Evolutionary conservation across 1,284 basidiomycete species (phyloP).

Genomic region (Moesziomyces sp.): DNA sequence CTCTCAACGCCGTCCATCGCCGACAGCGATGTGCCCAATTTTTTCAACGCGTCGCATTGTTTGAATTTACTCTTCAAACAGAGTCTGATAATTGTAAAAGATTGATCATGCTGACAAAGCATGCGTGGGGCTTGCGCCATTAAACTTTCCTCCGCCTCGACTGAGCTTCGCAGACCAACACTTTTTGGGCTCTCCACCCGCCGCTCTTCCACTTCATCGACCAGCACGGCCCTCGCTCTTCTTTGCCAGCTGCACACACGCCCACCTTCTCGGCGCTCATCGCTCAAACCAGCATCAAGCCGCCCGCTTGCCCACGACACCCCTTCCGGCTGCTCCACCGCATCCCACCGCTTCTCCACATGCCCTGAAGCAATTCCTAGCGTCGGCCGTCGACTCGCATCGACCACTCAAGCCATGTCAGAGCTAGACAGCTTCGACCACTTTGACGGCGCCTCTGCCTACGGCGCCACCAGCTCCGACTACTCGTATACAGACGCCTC

Average conservation of each 20-base stretch:
- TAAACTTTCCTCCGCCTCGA: conserved; percentile 4
- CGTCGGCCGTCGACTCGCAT: conserved; percentile 13
- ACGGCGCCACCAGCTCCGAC: conserved; percentile 43
- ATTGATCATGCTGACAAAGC: conserved; percentile 4
- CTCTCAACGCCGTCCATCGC: too few relatives aligned
- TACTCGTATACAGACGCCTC: conserved; percentile 36
- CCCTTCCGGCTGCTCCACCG: neutral
- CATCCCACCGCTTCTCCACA: conserved; percentile 6
- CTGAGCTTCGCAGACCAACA: conserved; percentile 15
- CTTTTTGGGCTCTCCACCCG: neutral
- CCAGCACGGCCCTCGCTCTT: too few relatives aligned
- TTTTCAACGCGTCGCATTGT: neutral
- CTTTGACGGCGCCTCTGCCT: conserved; percentile 56
- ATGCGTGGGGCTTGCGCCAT: neutral
- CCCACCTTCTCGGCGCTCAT: neutral
- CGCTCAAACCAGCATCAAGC: neutral
- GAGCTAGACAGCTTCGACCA: conserved; percentile 56
- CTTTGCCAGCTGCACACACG: neutral
- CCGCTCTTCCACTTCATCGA: neutral
- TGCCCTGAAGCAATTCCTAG: conserved; percentile 12
- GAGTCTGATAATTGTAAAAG: too few relatives aligned
- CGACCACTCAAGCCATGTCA: conserved; percentile 32
- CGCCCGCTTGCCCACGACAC: neutral
- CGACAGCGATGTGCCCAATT: neutral
- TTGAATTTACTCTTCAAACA: too few relatives aligned